Evolutionary conservation across 352 stramenopile genomes (phyloP), one percentile per base, ranked within the genome.

Genomic region (Phytophthora uliginosa): DNA sequence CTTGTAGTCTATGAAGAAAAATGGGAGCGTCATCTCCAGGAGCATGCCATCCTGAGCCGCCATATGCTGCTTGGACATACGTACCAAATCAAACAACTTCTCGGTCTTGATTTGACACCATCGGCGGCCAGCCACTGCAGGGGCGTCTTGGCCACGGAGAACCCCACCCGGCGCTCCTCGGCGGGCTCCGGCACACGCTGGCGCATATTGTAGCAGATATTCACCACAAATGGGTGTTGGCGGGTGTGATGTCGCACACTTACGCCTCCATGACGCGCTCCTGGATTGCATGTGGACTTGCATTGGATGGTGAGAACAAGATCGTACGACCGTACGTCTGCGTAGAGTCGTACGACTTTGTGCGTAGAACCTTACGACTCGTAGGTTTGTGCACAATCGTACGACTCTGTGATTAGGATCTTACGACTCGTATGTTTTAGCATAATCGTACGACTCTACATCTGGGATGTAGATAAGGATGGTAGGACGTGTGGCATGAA

Each of bases 71-170:
- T 85, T 90, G 15, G 73, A 66, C 2, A 22, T 67, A 3, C 83
- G 79, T 22, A 79, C 83, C 9, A 90, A 18, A 13, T 89, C 79
- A 83, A 81, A 92, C 66, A 92, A 92, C 60, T 78, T 74, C 7
- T 50, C 66, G 0, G 24, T 76, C 66, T 81, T 76, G 26, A 84
- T 70, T 82, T 54, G 5, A 86, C 82, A 22, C 85, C 83, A 22
- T 90, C 67, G 33, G 76, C 81, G 7, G 69, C 73, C 2, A 84
- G 78, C 59, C 77, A 89, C 24, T 79, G 74, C 2, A 93, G 71
- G 18, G 78, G 81, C 1, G 71, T 68, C 3, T 77, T 74, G 3
- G 76, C 81, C 59, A 83, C 77, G 68, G 89, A 93, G 34, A 86
- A 55, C n/a, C 85, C 85, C 15, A 91, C 78, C 15, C 79, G 68